Evolutionary conservation across 73 alveolate genomes (phyloP).

Genomic region (Stentor coeruleus): DNA sequence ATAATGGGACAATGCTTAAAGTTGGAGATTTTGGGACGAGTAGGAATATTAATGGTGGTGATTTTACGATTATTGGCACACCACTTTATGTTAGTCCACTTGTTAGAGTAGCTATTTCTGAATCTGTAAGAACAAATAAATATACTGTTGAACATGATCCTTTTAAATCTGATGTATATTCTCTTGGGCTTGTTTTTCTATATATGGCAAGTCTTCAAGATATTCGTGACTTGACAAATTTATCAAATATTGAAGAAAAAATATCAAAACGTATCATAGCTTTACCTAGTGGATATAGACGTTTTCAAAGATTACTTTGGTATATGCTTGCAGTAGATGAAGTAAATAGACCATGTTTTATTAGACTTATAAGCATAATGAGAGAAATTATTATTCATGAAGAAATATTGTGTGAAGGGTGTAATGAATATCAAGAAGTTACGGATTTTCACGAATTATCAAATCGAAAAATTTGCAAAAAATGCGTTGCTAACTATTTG

Average conservation of each 20-base stretch:
- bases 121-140: no score
- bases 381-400: no score
- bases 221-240: background rate
- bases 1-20: background rate
- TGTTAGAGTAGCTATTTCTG: background rate
- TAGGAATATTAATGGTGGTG: background rate
- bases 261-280: background rate
- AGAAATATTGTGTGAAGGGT: no score
- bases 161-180: constrained; percentile 21
- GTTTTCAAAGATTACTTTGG: background rate
- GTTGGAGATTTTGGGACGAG: background rate
- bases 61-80: background rate
- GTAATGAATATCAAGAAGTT: no score
- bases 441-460: no score
- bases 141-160: constrained; percentile 2
- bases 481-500: no score
- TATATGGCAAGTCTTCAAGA: background rate
- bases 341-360: background rate
- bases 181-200: constrained; percentile 3
- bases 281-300: background rate
- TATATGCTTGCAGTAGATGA: background rate
- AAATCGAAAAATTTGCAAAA: no score
- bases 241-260: no score
- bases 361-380: no score
- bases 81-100: background rate